Conservation (phyloP, 805 yeast genomes). For the Metschnikowia sp. region DNA sequence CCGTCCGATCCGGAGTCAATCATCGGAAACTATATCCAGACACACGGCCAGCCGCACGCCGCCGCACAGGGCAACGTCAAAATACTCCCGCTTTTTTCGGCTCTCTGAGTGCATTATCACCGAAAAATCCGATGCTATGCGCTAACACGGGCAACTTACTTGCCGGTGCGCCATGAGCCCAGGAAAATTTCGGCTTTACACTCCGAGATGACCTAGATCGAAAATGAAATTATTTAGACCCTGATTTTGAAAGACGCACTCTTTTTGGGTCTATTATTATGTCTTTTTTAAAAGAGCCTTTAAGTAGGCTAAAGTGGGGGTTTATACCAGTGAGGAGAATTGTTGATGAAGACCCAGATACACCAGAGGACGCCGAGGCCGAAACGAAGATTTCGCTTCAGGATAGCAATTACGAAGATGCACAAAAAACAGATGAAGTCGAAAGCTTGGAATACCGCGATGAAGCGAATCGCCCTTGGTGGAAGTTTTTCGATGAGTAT, state of each 20-base stretch:
- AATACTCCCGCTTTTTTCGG: not conserved
- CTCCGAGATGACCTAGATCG: too few relatives aligned
- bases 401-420: slow-evolving; percentile 11
- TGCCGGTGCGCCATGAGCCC: not conserved
- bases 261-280: too few relatives aligned
- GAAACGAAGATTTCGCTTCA: slow-evolving; percentile 8
- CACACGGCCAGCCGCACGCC: too few relatives aligned
- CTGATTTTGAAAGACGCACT: too few relatives aligned
- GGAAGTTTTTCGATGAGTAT: slow-evolving; percentile 40
- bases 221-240: too few relatives aligned
- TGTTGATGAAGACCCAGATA: slow-evolving; percentile 26
- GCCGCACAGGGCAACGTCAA: not conserved
- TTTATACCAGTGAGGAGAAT: slow-evolving; percentile 33
- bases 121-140: not conserved
- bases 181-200: too few relatives aligned
- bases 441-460: slow-evolving; percentile 43
- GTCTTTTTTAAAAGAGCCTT: slow-evolving; percentile 13
- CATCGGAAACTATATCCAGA: too few relatives aligned
- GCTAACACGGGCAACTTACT: not conserved
- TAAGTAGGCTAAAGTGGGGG: slow-evolving; percentile 29
- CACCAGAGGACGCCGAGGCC: not conserved
- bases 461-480: slow-evolving; percentile 52
- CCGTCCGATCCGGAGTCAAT: too few relatives aligned
- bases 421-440: not conserved
- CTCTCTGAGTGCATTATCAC: slow-evolving; percentile 1